Evolutionary conservation across 2,329 filamentous ascomycete genomes (phyloP).

Genomic region (Colletotrichum sp.): DNA sequence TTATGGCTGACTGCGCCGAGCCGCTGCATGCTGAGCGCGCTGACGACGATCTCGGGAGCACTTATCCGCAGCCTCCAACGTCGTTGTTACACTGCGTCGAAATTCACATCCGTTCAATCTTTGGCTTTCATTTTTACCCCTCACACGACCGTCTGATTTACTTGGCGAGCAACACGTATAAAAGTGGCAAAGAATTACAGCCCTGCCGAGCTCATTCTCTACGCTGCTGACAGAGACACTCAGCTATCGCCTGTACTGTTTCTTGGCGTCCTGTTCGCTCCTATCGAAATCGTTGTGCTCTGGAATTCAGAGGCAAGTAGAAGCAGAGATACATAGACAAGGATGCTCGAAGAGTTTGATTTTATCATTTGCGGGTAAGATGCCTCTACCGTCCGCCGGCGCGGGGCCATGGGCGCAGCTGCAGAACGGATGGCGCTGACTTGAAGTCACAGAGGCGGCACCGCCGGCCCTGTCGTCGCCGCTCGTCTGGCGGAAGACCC

Average conservation of each 20-base stretch:
- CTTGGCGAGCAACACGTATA: background rate
- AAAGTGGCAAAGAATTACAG: background rate
- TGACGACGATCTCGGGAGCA: background rate
- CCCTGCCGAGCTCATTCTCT: no score
- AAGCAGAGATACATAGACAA: no score
- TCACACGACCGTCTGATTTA: rapidly evolving
- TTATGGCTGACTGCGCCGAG: no score
- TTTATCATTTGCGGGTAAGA: background rate
- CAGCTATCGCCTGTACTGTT: background rate
- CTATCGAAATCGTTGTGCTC: no score
- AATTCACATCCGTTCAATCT: background rate
- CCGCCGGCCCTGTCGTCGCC: background rate
- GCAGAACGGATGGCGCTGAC: no score
- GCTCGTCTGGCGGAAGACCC: background rate
- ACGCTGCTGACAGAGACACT: no score
- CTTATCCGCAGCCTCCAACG: background rate
- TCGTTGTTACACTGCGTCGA: background rate
- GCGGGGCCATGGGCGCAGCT: no score
- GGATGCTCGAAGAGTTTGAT: background rate
- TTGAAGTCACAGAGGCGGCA: background rate
- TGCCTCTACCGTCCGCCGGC: no score
- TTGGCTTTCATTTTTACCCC: background rate
- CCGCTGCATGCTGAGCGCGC: no score
- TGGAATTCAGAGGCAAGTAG: no score
- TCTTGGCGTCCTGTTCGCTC: background rate